Conservation (phyloP, 2,329 filamentous ascomycete genomes). For the Colletotrichum musicola region DNA sequence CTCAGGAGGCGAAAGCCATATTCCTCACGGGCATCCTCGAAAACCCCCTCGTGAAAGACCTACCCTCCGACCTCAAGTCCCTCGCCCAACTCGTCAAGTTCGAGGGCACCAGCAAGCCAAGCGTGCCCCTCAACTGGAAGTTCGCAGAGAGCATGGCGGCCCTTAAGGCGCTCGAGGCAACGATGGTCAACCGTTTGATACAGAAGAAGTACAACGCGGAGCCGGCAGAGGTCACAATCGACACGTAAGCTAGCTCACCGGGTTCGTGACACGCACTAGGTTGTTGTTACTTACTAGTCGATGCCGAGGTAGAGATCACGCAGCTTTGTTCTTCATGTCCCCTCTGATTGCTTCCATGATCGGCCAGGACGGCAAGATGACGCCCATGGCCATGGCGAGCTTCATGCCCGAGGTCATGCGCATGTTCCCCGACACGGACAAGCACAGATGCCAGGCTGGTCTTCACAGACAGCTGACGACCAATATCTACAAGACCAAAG, state of each 20-base stretch:
- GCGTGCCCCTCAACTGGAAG: slow-evolving; percentile 67
- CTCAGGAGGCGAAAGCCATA: slow-evolving; percentile 30
- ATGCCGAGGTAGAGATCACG: slow-evolving; percentile 28
- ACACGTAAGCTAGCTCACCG: slow-evolving; percentile 51
- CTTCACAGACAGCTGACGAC: slow-evolving; percentile 35
- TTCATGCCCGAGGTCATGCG: slow-evolving; percentile 26
- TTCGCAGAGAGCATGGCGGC: slow-evolving; percentile 66
- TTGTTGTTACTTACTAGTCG: not conserved
- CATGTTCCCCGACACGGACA: slow-evolving; percentile 32
- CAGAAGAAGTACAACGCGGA: slow-evolving; percentile 58
- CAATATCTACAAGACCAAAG: slow-evolving; percentile 45
- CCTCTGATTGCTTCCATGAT: slow-evolving; percentile 26
- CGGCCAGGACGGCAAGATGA: slow-evolving; percentile 25
- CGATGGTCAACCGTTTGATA: slow-evolving; percentile 58
- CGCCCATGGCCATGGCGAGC: slow-evolving; percentile 31
- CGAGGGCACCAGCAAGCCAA: slow-evolving; percentile 56
- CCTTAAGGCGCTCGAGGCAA: slow-evolving; percentile 62
- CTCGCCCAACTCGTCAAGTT: slow-evolving; percentile 50
- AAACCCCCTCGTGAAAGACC: slow-evolving; percentile 29
- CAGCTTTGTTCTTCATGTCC: slow-evolving; percentile 35
- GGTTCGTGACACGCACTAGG: not conserved
- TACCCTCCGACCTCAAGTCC: slow-evolving; percentile 21
- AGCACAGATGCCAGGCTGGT: slow-evolving; percentile 21
- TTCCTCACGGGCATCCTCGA: slow-evolving; percentile 23
- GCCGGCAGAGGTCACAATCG: slow-evolving; percentile 56